Base-by-base conservation (phyloP, 192 early-diverging fungal genomes). In the Dissophora ornata region DNA sequence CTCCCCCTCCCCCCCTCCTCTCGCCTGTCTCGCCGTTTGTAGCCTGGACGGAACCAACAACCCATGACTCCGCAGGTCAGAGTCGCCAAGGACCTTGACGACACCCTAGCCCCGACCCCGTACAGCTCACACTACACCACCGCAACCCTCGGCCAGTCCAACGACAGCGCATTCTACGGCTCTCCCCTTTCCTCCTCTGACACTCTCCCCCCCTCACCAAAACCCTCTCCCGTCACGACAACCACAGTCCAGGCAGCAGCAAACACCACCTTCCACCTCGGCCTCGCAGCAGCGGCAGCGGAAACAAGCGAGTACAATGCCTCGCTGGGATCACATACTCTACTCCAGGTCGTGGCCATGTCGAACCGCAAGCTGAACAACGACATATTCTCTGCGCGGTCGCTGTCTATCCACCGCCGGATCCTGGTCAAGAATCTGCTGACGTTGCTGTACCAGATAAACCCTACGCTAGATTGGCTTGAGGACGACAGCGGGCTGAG, bases 331-430 rank as follows among this genome's bases (percentile, higher is more conserved):
- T 30, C 45, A 2, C 46, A 34, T 4, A 52, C 52, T 1, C 60
- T 60, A 3, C 40, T 57, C 18, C 45, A 71, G n/a, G 51, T 71
- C 12, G 52, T 71, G 32, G 52, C 30, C 24, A 47, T 71, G 25
- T 71, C 69, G 19, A 71, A 71, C 54, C 22, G 41, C 42, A 71
- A 71, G 32, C 54, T 71, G 24, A 71, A 71, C 54, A 71, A 50
- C 29, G 69, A 71, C 44, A 44, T 71, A 1, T 63, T 63, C 25
- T 71, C 69, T 5, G 19, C 40, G 10, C 29, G 47, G 28, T 71
- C 69, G 13, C 54, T 71, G 19, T 71, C 69, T 11, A 71, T 71
- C 36, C 69, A 63, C 40, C 51, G 59, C 10, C 50, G 69, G 4
- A 57, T 71, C 36, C 54, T 71, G 6, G 69, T 71, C 51, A 71